Conservation (phyloP, 495 filamentous ascomycete species). For the Xylaria grammica region DNA sequence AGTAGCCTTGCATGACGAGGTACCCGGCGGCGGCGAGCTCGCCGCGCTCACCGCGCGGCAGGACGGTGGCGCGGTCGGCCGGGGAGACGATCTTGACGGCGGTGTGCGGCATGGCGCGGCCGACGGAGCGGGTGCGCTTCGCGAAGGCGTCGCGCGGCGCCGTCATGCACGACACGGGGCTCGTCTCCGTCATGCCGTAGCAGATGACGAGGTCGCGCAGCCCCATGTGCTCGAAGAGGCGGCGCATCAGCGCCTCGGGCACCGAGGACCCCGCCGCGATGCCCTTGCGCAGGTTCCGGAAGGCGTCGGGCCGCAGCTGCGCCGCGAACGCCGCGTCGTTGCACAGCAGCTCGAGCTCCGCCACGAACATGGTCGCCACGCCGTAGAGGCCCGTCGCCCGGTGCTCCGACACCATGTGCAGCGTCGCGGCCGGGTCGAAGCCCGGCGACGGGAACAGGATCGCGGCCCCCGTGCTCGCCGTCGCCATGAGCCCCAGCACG, state of each 20-base stretch:
- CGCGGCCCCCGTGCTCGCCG: conserved; percentile 80
- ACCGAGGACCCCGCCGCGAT: conserved; percentile 91
- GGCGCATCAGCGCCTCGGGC: conserved; percentile 82
- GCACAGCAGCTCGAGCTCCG: conserved; percentile 75
- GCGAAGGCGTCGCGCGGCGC: conserved; percentile 77
- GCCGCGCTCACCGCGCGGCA: conserved; percentile 70
- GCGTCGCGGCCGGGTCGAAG: conserved; percentile 77
- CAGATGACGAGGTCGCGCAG: conserved; percentile 89
- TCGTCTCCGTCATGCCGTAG: conserved; percentile 98
- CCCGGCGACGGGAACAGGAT: conserved; percentile 89
- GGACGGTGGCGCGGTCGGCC: conserved; percentile 54
- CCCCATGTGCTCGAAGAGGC: conserved; percentile 75
- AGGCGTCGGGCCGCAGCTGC: conserved; percentile 51
- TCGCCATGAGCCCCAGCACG: conserved; percentile 93
- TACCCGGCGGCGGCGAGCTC: conserved; percentile 89
- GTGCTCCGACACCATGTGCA: conserved; percentile 75
- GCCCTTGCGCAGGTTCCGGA: conserved; percentile 76
- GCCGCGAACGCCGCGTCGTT: conserved; percentile 47
- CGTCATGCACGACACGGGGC: conserved; percentile 91
- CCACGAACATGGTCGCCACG: conserved; percentile 94
- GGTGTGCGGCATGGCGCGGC: conserved; percentile 76
- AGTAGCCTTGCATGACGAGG: conserved; percentile 90
- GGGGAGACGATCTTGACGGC: conserved; percentile 80
- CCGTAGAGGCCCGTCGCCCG: conserved; percentile 86
- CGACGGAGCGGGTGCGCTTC: conserved; percentile 80